Base-by-base conservation (phyloP, 2,329 filamentous ascomycete species). In the Trichophyton schoenleinii region DNA sequence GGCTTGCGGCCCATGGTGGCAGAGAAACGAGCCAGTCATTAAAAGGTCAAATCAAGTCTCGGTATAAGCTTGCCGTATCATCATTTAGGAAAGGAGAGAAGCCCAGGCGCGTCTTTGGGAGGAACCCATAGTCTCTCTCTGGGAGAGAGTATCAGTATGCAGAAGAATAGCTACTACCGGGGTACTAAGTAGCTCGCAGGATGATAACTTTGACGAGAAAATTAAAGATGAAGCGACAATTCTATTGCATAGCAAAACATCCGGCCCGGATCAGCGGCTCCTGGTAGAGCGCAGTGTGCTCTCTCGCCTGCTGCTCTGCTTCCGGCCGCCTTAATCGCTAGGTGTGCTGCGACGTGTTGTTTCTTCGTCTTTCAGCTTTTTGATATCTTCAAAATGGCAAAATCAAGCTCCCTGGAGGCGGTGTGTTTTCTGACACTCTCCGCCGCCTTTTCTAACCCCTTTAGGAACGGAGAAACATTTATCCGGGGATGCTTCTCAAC, bases 1-100 rank as follows among this genome's bases (percentile, higher is more conserved):
- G 89, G 89, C 75, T 87, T 87, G 71, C 89, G 84, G 72, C 89
- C 89, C 89, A 92, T 92, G 41, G 22, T 59, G 36, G 11, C 7
- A 58, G 55, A 58, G 34, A 28, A 36, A 28, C 15, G 3, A 38
- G 52, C 31, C 25, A 36, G n/a, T 36, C 52, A 55, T 55, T 9
- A 36, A 55, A 38, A 55, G 15, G 15, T 55, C 18, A 20, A 34
- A 55, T 7, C 52, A 55, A 55, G 52, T 55, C 52, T 36, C 31
- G 9, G 52, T 36, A 20, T 18, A 31, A 55, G 52, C 52, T 55
- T 34, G 52, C 28, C 20, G 20, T 20, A 36, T n/a, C 52, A 55
- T 55, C 8, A 55, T 36, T 55, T 15, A 55, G 28, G 52, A 36
- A 36, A 11, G 9, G 34, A 55, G 31, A 34, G 34, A 55, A 18